phyloP scores from a whole-genome alignment of 768 basidiomycete species.

The Lenzites betulinus region DNA sequence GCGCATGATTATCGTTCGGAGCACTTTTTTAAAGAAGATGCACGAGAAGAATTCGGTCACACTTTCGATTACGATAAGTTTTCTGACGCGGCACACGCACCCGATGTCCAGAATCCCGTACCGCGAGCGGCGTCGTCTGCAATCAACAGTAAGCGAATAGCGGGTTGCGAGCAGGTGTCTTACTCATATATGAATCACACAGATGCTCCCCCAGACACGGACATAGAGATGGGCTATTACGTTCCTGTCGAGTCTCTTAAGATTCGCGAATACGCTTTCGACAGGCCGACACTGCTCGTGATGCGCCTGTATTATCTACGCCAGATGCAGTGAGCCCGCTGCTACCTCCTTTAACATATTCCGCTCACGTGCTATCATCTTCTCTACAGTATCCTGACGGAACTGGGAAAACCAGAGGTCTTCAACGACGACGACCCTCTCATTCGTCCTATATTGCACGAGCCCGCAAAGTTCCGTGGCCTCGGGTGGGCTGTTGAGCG shows the following conservation, averaged over 20 bases:
- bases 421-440: neutral
- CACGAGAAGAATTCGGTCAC: neutral
- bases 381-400: neutral
- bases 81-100: neutral
- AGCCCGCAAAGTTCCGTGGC: neutral
- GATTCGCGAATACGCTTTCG: neutral
- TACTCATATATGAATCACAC: too few relatives aligned
- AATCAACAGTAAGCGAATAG: too few relatives aligned
- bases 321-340: neutral
- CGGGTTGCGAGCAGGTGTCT: too few relatives aligned
- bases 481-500: neutral
- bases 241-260: neutral
- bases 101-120: too few relatives aligned
- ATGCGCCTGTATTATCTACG: slow-evolving; percentile 1
- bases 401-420: neutral
- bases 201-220: neutral
- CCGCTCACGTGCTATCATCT: neutral
- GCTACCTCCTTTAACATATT: neutral
- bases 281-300: neutral
- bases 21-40: neutral
- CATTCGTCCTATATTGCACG: neutral
- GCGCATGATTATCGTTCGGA: neutral
- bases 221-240: too few relatives aligned
- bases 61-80: neutral
- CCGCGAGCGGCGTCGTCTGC: too few relatives aligned